Percentiles rank a stretch among this genome's conserved stretches.
These are phyloP conservation scores for Lagenidium sp. DNA, from an alignment of 352 stramenopile genomes.

Conservation along the genomic window DNA sequence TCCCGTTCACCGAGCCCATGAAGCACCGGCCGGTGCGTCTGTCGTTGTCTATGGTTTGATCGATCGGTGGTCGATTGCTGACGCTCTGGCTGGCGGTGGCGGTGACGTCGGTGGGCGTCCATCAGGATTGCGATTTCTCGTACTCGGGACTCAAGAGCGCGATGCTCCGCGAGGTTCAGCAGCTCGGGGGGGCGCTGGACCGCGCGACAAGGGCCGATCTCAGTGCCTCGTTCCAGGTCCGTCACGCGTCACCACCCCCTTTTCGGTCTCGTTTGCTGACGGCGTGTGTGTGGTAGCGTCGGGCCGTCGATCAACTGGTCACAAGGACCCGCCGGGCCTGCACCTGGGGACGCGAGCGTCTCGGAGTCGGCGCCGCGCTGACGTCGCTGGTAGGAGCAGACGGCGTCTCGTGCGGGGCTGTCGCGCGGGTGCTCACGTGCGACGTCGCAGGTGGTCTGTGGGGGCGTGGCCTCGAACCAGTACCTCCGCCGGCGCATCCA, in stretches of 20 bases:
- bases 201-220: conserved; percentile 65
- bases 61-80: too few relatives aligned
- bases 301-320: conserved; percentile 84
- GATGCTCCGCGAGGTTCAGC: conserved; percentile 79
- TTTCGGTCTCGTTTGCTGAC: too few relatives aligned
- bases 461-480: conserved; percentile 96
- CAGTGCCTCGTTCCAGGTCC: conserved; percentile 91
- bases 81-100: too few relatives aligned
- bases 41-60: neutral
- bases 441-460: conserved; percentile 86
- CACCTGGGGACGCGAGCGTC: conserved; percentile 54
- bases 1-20: conserved; percentile 91
- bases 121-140: conserved; percentile 97
- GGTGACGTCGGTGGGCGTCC: too few relatives aligned
- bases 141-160: conserved; percentile 98
- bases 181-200: conserved; percentile 20
- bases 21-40: conserved; percentile 48
- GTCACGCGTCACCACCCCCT: too few relatives aligned
- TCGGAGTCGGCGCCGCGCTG: conserved; percentile 28
- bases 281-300: too few relatives aligned
- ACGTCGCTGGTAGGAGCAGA: conserved; percentile 61
- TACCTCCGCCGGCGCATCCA: conserved; percentile 88
- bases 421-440: neutral
- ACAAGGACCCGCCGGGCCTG: conserved; percentile 87
- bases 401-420: neutral